phyloP scores from a whole-genome alignment of 2,329 filamentous ascomycete species.

The Neurospora sp. region DNA sequence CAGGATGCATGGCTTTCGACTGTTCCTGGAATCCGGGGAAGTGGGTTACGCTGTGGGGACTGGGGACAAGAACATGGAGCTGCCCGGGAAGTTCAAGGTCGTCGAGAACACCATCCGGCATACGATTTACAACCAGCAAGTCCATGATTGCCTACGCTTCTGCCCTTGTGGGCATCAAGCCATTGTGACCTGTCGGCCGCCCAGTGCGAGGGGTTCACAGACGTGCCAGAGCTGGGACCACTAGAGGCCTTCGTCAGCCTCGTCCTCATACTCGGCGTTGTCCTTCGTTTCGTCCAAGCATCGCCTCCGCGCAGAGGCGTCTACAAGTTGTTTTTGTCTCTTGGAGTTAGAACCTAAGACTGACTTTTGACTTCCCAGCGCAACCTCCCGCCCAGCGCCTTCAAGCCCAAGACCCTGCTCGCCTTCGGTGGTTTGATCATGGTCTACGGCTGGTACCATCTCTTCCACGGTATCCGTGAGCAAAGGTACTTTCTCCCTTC shows the following conservation, averaged over 20 bases:
- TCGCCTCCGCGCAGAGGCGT: not conserved
- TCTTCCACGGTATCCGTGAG: slow-evolving; percentile 75
- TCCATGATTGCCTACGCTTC: not conserved
- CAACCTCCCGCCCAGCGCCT: slow-evolving; percentile 77
- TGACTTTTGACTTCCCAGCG: slow-evolving; percentile 42
- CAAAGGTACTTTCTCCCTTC: slow-evolving; percentile 55
- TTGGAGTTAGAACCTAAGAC: not conserved
- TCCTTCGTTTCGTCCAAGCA: not conserved
- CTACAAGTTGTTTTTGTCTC: not conserved
- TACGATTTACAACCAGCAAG: not conserved
- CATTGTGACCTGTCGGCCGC: no score
- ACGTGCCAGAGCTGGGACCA: no score
- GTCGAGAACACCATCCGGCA: not conserved
- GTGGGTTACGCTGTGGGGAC: not conserved
- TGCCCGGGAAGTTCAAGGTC: not conserved
- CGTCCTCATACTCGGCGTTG: not conserved
- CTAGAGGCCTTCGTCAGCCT: no score
- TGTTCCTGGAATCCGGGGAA: not conserved
- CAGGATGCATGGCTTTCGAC: not conserved
- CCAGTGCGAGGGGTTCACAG: no score
- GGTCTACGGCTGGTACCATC: slow-evolving; percentile 83
- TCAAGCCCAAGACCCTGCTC: slow-evolving; percentile 73
- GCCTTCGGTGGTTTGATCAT: slow-evolving; percentile 67
- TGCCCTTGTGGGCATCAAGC: no score
- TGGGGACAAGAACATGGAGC: not conserved